phyloP scores from a whole-genome alignment of 805 yeast genomes.

The Komagataella populi region DNA sequence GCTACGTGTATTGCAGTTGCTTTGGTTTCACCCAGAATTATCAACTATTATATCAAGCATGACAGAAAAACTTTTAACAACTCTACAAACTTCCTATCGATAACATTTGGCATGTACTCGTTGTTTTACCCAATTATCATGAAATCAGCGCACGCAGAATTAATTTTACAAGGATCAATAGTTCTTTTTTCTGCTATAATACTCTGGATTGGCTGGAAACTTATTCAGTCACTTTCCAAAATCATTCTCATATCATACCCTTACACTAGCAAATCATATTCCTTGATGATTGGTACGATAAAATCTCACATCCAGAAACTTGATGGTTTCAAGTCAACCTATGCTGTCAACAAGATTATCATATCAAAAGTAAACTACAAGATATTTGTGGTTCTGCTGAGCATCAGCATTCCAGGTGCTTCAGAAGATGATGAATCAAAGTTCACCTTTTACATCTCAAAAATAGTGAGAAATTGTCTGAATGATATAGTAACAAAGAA shows the following conservation, averaged over 20 bases:
- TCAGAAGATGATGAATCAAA: slow-evolving; percentile 55
- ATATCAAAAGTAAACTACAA: slow-evolving; percentile 52
- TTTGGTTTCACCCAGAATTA: background rate
- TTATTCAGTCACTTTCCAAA: slow-evolving; percentile 37
- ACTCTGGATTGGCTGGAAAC: slow-evolving; percentile 13
- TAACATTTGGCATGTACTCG: background rate
- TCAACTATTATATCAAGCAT: background rate
- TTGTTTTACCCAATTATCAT: background rate
- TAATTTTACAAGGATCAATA: background rate
- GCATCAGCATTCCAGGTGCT: slow-evolving; percentile 50
- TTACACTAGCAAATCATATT: slow-evolving; percentile 22
- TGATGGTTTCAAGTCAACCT: slow-evolving; percentile 38
- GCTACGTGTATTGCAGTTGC: background rate
- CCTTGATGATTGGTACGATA: slow-evolving; percentile 23
- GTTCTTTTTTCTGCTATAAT: slow-evolving; percentile 5
- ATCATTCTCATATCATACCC: slow-evolving; percentile 43
- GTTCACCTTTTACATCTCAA: slow-evolving; percentile 33
- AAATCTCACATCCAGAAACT: slow-evolving; percentile 29
- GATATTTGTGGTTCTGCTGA: slow-evolving; percentile 42
- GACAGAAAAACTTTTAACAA: background rate
- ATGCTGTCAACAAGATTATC: slow-evolving; percentile 32
- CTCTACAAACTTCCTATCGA: background rate
- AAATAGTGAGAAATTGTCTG: slow-evolving; percentile 11
- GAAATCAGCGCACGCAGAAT: background rate
- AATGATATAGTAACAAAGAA: background rate